Evolutionary conservation across 2,329 filamentous ascomycete species (phyloP).

Genomic region (Fusarium gaditjirri): DNA sequence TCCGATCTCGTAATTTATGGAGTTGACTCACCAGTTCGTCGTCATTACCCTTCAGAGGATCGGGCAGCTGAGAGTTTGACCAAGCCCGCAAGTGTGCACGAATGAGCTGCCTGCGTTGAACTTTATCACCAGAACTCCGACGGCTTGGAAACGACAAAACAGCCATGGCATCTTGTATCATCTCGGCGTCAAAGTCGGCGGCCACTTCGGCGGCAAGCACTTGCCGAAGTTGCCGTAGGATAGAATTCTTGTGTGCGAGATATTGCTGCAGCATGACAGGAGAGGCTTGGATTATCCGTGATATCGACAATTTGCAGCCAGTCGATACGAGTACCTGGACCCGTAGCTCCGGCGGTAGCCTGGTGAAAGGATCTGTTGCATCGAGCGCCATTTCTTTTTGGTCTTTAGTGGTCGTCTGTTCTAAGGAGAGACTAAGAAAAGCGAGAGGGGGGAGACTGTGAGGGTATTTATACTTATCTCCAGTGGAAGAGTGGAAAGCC

Average conservation of each 20-base stretch:
- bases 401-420: not conserved
- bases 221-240: not conserved
- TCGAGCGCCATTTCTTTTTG: not conserved
- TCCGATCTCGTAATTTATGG: not conserved
- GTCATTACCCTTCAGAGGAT: not conserved
- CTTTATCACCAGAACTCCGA: not conserved
- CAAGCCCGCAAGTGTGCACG: not conserved
- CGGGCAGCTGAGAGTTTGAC: not conserved
- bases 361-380: conserved; percentile 10
- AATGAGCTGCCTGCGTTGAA: not conserved
- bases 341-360: conserved; percentile 9
- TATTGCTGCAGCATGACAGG: conserved; percentile 17
- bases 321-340: not conserved
- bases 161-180: conserved; percentile 25
- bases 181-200: conserved; percentile 10
- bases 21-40: not conserved
- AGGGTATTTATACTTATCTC: not conserved
- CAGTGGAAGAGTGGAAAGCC: not conserved
- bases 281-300: conserved; percentile 3
- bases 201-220: conserved; percentile 9
- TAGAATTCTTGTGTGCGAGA: not conserved
- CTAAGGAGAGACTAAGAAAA: not conserved
- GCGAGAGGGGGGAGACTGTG: not conserved
- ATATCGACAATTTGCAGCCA: not conserved
- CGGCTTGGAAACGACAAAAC: conserved; percentile 8